Percentiles rank a stretch among this genome's conserved stretches.
Conservation (phyloP, 2,329 filamentous ascomycete genomes). For the Penicillium sp. region DNA sequence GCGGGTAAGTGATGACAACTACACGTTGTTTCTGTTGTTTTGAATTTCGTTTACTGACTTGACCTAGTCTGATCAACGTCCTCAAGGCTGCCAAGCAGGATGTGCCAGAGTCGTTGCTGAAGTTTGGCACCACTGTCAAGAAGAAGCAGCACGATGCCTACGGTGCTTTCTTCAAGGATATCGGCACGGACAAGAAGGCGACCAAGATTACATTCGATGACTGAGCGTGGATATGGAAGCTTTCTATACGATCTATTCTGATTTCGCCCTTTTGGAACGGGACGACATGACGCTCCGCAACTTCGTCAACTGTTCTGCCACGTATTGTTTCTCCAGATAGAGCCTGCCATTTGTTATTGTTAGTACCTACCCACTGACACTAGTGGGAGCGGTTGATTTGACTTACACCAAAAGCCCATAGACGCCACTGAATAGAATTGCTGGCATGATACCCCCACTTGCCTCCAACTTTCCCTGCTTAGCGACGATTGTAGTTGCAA, state of each 20-base stretch:
- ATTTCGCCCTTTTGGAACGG: constrained; percentile 20
- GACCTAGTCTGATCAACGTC: constrained; percentile 79
- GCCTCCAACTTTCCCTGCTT: constrained; percentile 17
- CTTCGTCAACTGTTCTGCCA: constrained; percentile 28
- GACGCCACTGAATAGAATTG: constrained; percentile 53
- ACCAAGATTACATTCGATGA: constrained; percentile 91
- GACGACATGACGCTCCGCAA: constrained; percentile 21
- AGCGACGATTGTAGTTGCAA: constrained; percentile 48
- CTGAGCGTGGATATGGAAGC: constrained; percentile 21
- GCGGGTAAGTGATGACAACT: constrained; percentile 63
- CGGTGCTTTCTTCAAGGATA: constrained; percentile 92
- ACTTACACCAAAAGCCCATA: constrained; percentile 65
- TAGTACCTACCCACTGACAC: constrained; percentile 18
- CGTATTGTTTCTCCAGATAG: constrained; percentile 38
- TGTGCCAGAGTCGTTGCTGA: constrained; percentile 86
- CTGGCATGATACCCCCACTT: constrained; percentile 43
- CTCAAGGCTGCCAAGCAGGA: constrained; percentile 89
- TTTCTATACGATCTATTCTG: constrained; percentile 16
- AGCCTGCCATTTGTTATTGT: constrained; percentile 31
- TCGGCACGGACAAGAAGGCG: constrained; percentile 77
- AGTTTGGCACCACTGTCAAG: constrained; percentile 97
- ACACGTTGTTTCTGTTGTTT: not conserved
- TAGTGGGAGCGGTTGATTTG: constrained; percentile 5
- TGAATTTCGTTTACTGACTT: constrained; percentile 18
- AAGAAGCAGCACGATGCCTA: constrained; percentile 97